phyloP scores from a whole-genome alignment of 129 eudicot species.

The Dittrichia graveolens region DNA sequence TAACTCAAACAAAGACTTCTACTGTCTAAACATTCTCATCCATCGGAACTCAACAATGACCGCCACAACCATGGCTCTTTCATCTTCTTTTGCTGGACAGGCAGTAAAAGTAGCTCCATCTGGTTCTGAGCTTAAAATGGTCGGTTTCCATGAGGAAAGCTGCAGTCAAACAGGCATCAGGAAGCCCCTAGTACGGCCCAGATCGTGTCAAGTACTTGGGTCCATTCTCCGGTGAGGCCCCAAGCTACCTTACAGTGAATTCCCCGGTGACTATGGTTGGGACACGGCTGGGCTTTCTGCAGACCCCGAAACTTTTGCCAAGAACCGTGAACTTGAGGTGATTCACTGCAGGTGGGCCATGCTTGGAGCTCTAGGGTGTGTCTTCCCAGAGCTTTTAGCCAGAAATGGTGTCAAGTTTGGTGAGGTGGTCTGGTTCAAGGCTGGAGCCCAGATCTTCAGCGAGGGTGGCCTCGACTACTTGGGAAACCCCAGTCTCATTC shows the following conservation, averaged over 20 bases:
- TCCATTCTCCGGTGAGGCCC: conserved; percentile 14
- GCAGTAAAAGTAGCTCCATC: background rate
- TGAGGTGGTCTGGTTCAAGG: conserved; percentile 42
- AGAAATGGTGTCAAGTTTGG: conserved; percentile 40
- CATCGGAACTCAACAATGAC: conserved; percentile 10
- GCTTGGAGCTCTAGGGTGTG: conserved; percentile 40
- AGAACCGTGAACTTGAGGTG: conserved; percentile 29
- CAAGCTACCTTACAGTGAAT: background rate
- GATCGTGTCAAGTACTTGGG: conserved; percentile 24
- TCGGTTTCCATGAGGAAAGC: conserved; percentile 8
- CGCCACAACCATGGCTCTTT: conserved; percentile 11
- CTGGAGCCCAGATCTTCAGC: conserved; percentile 35
- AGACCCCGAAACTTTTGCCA: conserved; percentile 31
- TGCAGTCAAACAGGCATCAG: background rate
- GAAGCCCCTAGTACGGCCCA: conserved; percentile 23
- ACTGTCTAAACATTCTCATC: background rate
- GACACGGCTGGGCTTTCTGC: conserved; percentile 33
- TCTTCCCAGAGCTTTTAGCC: conserved; percentile 34
- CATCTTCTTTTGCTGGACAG: too few relatives aligned
- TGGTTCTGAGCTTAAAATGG: background rate
- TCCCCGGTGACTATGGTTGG: conserved; percentile 34
- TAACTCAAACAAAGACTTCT: background rate
- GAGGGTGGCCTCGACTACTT: conserved; percentile 40
- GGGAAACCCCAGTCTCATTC: conserved; percentile 37
- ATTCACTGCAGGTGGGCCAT: conserved; percentile 39